Conservation (phyloP, 179 eudicot genomes). For the Drosera spatulata region DNA sequence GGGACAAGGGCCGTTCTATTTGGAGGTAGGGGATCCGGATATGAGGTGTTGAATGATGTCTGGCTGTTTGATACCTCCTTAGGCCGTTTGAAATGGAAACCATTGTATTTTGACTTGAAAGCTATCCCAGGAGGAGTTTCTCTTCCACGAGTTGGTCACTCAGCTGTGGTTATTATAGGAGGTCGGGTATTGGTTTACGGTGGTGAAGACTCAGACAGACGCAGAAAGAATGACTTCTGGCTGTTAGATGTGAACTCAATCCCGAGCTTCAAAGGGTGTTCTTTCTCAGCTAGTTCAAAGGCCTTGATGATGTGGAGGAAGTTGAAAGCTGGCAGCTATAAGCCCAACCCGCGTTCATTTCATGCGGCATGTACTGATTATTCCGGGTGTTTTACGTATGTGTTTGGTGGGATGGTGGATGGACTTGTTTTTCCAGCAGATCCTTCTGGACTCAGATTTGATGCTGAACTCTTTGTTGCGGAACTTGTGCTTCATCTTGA, state of each 20-base stretch:
- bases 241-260: slow-evolving; percentile 53
- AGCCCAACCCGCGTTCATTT: slow-evolving; percentile 66
- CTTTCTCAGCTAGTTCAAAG: slow-evolving; percentile 15
- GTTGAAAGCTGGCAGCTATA: slow-evolving; percentile 41
- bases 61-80: slow-evolving; percentile 69
- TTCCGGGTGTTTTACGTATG: slow-evolving; percentile 60
- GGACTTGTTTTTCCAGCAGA: slow-evolving; percentile 54
- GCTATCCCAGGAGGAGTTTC: slow-evolving; percentile 45
- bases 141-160: slow-evolving; percentile 94
- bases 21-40: slow-evolving; percentile 86
- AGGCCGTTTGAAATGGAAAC: slow-evolving; percentile 51
- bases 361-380: slow-evolving; percentile 77
- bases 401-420: slow-evolving; percentile 94
- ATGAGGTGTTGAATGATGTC: slow-evolving; percentile 69
- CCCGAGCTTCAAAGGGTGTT: slow-evolving; percentile 21
- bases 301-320: slow-evolving; percentile 53
- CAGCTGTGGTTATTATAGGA: slow-evolving; percentile 70
- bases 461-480: slow-evolving; percentile 65
- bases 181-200: slow-evolving; percentile 74
- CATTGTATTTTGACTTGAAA: slow-evolving; percentile 30
- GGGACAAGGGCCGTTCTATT: slow-evolving; percentile 47
- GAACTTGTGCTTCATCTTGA: slow-evolving; percentile 37
- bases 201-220: slow-evolving; percentile 80
- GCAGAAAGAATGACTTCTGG: slow-evolving; percentile 83
- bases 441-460: slow-evolving; percentile 62